Conservation (phyloP, 2,329 filamentous ascomycete genomes). For the Fusarium irregulare region DNA sequence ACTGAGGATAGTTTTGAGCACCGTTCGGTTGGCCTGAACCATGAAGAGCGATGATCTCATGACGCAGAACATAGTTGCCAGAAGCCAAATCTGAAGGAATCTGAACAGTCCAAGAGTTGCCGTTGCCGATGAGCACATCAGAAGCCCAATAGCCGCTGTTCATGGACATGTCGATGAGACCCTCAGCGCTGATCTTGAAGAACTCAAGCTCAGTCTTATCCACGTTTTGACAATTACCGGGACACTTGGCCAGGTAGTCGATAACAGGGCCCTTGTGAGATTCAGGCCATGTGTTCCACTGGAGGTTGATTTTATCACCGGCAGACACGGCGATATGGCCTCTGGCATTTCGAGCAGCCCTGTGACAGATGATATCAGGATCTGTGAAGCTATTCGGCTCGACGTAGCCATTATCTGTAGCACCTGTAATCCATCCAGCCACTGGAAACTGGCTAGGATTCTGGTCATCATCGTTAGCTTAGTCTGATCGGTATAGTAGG, state of each 20-base stretch:
- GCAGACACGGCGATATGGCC: conserved; percentile 53
- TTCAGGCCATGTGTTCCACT: conserved; percentile 58
- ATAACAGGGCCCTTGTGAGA: conserved; percentile 66
- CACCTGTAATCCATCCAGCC: conserved; percentile 40
- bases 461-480: conserved; percentile 6
- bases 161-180: conserved; percentile 61
- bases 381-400: conserved; percentile 44
- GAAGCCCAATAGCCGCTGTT: conserved; percentile 53
- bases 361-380: conserved; percentile 61
- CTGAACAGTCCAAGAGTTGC: conserved; percentile 49
- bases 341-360: conserved; percentile 52
- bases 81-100: conserved; percentile 50
- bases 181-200: conserved; percentile 72
- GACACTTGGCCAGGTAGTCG: conserved; percentile 71
- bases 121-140: conserved; percentile 56
- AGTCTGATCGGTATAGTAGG: fast-evolving
- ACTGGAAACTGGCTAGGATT: conserved; percentile 35
- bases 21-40: conserved; percentile 55
- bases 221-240: conserved; percentile 65
- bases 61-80: conserved; percentile 61
- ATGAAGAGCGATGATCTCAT: conserved; percentile 66
- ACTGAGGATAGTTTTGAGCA: conserved; percentile 64
- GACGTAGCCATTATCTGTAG: conserved; percentile 62
- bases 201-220: conserved; percentile 66
- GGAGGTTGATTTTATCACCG: conserved; percentile 54